Percentiles rank a stretch among this genome's conserved stretches.
phyloP scores from a whole-genome alignment of 805 yeast genomes.

The Jamesozyma jinghongensis region DNA sequence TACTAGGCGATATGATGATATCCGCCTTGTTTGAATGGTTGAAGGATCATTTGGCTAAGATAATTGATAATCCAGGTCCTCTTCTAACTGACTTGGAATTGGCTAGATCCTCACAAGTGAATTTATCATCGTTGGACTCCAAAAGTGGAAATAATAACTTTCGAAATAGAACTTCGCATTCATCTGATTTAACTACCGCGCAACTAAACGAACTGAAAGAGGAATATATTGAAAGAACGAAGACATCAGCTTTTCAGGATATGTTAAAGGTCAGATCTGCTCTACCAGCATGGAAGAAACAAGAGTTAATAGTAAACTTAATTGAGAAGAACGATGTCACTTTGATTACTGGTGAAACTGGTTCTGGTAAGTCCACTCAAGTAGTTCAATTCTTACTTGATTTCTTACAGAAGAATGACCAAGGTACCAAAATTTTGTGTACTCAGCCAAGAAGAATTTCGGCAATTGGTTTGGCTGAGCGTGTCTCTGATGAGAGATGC shows the following conservation, averaged over 20 bases:
- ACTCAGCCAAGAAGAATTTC: slow-evolving; percentile 96
- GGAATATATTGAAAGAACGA: slow-evolving; percentile 30
- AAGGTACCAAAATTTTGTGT: slow-evolving; percentile 56
- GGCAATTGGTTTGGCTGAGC: slow-evolving; percentile 86
- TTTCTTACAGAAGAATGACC: slow-evolving; percentile 39
- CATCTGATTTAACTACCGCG: slow-evolving; percentile 16
- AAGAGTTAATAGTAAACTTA: slow-evolving; percentile 43
- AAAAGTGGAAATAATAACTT: neutral
- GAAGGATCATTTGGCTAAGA: slow-evolving; percentile 46
- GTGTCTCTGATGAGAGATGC: slow-evolving; percentile 76
- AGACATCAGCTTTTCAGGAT: slow-evolving; percentile 29
- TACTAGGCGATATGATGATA: slow-evolving; percentile 63
- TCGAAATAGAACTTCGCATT: slow-evolving; percentile 7
- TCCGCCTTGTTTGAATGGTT: slow-evolving; percentile 71
- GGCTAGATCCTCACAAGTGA: slow-evolving; percentile 1
- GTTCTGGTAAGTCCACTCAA: slow-evolving; percentile 95
- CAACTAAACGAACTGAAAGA: slow-evolving; percentile 30
- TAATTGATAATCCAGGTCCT: slow-evolving; percentile 70
- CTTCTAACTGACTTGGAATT: slow-evolving; percentile 29
- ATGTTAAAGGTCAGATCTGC: slow-evolving; percentile 41
- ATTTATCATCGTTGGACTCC: slow-evolving; percentile 2
- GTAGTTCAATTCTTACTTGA: slow-evolving; percentile 85
- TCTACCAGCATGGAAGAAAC: slow-evolving; percentile 81
- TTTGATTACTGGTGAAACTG: slow-evolving; percentile 90
- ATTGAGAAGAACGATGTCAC: slow-evolving; percentile 56